Conservation (phyloP, 345 rosid genomes). For the Cochlearia excelsa region DNA sequence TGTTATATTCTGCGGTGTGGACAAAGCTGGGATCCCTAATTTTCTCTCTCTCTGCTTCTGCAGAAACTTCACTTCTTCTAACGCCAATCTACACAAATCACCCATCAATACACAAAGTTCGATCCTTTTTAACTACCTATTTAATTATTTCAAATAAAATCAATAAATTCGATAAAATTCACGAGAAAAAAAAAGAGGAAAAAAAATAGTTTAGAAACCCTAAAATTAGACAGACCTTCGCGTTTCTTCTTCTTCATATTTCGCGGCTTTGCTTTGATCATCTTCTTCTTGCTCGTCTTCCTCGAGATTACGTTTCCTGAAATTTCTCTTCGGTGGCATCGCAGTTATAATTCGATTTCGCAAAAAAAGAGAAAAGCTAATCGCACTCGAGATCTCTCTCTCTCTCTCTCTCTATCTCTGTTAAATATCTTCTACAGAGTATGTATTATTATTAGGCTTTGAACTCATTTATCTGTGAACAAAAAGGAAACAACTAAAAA, state of each 20-base stretch:
- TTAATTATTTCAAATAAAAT: neutral
- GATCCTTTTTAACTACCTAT: conserved; percentile 15
- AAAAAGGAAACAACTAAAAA: no score
- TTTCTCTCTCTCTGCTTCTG: conserved; percentile 93
- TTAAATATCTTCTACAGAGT: no score
- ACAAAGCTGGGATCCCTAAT: conserved; percentile 66
- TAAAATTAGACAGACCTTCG: conserved; percentile 40
- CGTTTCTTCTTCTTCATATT: conserved; percentile 75
- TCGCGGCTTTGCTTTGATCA: conserved; percentile 27
- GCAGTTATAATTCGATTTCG: conserved; percentile 10
- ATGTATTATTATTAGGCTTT: no score
- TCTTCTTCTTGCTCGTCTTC: conserved; percentile 49
- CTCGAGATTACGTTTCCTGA: conserved; percentile 63
- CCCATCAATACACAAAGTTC: neutral
- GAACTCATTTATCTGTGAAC: no score
- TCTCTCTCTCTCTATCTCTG: no score
- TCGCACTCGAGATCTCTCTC: no score
- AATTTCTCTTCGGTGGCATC: conserved; percentile 53
- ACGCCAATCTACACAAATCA: conserved; percentile 43
- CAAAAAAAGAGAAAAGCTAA: no score
- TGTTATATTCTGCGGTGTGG: conserved; percentile 38
- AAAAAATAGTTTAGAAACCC: neutral
- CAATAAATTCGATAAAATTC: neutral
- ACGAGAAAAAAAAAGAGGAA: no score
- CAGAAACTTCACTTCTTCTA: conserved; percentile 93